Evolutionary conservation across 306 rosid genomes (phyloP), one percentile per base, ranked within the genome.

Genomic region (Mimosa bimucronata): DNA sequence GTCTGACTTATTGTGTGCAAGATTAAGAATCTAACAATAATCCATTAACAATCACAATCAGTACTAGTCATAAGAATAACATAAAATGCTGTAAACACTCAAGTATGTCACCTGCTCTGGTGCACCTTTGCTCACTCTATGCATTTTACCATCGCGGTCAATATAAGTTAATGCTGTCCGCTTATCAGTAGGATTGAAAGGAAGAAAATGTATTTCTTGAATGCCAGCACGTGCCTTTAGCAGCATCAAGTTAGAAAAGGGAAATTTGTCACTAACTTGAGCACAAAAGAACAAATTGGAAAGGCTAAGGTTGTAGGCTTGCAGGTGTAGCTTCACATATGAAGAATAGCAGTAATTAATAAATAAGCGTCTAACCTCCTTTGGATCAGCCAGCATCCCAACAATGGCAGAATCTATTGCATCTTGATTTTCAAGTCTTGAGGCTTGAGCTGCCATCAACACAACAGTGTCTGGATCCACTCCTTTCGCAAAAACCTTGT

Each of bases 51-150:
- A 52, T 38, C 82, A 58, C 7, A 65, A 50, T 78, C 79, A 84
- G 62, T 44, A 86, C 21, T 34, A 73, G 21, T 76, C 25, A 45
- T 40, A 80, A 37, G 26, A 29, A 44, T 60, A 30, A 48, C 23
- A 82, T 19, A 45, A 15, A 75, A 50, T n/a, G 7, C 38, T 15
- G 58, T 53, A 29, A 38, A 44, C 25, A 72, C 9, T 29, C 74
- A 16, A 25, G 76, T 38, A 77, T 66, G 26, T 82, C 88, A 95
- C 98, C 98, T 95, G 98, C 85, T 92, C 98, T 0, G 98, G 98
- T 80, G 98, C 98, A 79, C 98, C 98, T 87, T 95, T 95, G 92
- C 98, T 95, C 68, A 95, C 98, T 84, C 97, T 87, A 57, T 92
- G 98, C 98, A 90, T 90, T 87, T 92, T 92, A 71, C 98, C 98